Conservation (phyloP, 2,329 filamentous ascomycete genomes). For the Stachybotrys elegans region DNA sequence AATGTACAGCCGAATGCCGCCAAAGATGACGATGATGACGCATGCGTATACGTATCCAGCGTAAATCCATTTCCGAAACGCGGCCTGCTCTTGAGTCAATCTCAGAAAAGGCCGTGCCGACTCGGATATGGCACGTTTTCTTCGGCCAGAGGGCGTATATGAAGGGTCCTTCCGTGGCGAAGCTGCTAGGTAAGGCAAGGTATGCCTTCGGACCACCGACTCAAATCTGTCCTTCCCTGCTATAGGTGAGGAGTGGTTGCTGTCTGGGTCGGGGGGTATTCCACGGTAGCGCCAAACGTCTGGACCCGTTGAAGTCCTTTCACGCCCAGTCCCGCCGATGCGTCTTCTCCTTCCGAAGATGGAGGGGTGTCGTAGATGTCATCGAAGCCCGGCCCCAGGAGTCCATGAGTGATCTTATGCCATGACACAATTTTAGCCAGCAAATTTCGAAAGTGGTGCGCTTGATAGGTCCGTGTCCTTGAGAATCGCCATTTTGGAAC, state of each 20-base stretch:
- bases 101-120: constrained; percentile 70
- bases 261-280: constrained; percentile 10
- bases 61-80: constrained; percentile 75
- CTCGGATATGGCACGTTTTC: constrained; percentile 59
- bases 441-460: constrained; percentile 29
- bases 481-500: constrained; percentile 90
- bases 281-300: constrained; percentile 20
- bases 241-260: constrained; percentile 12
- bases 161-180: constrained; percentile 33
- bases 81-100: constrained; percentile 74
- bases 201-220: constrained; percentile 39
- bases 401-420: constrained; percentile 38
- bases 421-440: constrained; percentile 38
- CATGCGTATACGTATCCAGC: constrained; percentile 71
- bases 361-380: constrained; percentile 24
- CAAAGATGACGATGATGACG: constrained; percentile 61
- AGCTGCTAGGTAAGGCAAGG: constrained; percentile 40
- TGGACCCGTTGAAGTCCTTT: constrained; percentile 19
- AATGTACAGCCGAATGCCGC: constrained; percentile 68
- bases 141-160: constrained; percentile 59
- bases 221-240: constrained; percentile 12
- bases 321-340: too few species aligned
- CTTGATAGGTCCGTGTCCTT: constrained; percentile 39
- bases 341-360: constrained; percentile 28
- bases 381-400: constrained; percentile 24